Evolutionary conservation across 2,329 filamentous ascomycete species (phyloP).

Genomic region (Fusarium cyanostomum): DNA sequence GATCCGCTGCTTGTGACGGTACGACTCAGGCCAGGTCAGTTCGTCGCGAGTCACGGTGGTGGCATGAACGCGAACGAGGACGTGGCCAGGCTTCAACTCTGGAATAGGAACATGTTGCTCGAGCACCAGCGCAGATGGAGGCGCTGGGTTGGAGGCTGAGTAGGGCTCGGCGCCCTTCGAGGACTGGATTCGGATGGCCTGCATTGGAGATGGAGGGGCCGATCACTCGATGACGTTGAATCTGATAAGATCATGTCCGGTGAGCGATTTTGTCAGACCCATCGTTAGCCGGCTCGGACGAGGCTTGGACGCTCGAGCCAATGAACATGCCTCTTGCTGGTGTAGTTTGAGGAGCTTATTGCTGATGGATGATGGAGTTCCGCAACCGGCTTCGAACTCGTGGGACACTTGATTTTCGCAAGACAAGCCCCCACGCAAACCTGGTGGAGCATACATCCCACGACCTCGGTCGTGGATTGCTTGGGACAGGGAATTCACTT

Average conservation of each 20-base stretch:
- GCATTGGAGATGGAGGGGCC: slow-evolving; percentile 15
- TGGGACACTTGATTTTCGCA: slow-evolving; percentile 22
- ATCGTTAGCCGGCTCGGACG: background rate
- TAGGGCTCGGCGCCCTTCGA: slow-evolving; percentile 6
- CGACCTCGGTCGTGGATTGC: slow-evolving; percentile 16
- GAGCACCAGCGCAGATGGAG: slow-evolving; percentile 11
- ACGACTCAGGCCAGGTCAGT: slow-evolving; percentile 27
- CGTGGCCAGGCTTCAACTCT: slow-evolving; percentile 12
- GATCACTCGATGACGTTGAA: slow-evolving; percentile 28
- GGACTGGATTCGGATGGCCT: slow-evolving; percentile 22
- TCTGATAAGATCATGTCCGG: slow-evolving; percentile 27
- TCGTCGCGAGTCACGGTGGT: slow-evolving; percentile 32
- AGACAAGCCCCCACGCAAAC: background rate
- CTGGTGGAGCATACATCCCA: slow-evolving; percentile 2
- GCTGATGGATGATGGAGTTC: too few species aligned
- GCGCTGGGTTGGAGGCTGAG: slow-evolving; percentile 22
- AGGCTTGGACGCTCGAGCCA: slow-evolving; percentile 7
- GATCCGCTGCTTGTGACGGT: slow-evolving; percentile 9
- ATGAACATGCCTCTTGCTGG: background rate
- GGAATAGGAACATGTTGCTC: background rate
- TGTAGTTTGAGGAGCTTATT: too few species aligned
- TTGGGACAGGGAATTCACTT: too few species aligned
- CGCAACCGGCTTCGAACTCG: slow-evolving; percentile 23
- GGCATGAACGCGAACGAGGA: slow-evolving; percentile 25
- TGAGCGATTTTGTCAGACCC: slow-evolving; percentile 37